Base-by-base conservation (phyloP, 2,329 filamentous ascomycete genomes). In the Paraphoma chrysanthemicola region DNA sequence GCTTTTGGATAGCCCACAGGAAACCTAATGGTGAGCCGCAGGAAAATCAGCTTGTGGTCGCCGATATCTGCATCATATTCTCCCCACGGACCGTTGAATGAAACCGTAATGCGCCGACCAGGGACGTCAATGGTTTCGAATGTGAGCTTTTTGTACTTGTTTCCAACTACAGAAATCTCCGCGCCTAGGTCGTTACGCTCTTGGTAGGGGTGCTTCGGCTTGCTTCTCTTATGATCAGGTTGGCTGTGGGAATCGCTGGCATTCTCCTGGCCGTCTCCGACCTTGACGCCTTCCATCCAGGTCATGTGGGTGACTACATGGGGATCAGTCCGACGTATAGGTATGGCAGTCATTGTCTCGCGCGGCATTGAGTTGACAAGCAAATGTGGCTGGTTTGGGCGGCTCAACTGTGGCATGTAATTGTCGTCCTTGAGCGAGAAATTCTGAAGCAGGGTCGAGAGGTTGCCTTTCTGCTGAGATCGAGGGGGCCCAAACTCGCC, bases 251-350 rank as follows among this genome's bases (percentile, higher is more conserved):
- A 63, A 9, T 68, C 66, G 29, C 70, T 59, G 11, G 54, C 56
- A 31, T 73, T 68, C 31, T 67, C 63, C 12, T 64, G 68, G 9
- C 70, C 71, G 38, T 72, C 78, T 79, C 81, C 83, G 52, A 88
- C 86, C 60, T 86, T 88, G 41, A 89, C 85, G 48, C 86, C 86
- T 54, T 84, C 84, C 83, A 88, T 87, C 86, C 86, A 89, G 2
- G 82, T 80, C 53, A 89, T 87, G 14, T 85, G 84, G 54, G 86
- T 86, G 18, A 82, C 81, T 52, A 84, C 82, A 41, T 80, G 81
- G 48, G 79, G 79, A 52, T 79, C 64, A 17, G 79, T 79, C 41
- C 79, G 79, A 23, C 81, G 80, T 59, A 83, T 81, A 68, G 82
- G 81, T 17, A 79, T 80, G 18, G 80, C 79, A 43, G 81, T 82